These are phyloP conservation scores for Geranium incanum DNA, from an alignment of 441 rosid species.

Conservation along the genomic window DNA sequence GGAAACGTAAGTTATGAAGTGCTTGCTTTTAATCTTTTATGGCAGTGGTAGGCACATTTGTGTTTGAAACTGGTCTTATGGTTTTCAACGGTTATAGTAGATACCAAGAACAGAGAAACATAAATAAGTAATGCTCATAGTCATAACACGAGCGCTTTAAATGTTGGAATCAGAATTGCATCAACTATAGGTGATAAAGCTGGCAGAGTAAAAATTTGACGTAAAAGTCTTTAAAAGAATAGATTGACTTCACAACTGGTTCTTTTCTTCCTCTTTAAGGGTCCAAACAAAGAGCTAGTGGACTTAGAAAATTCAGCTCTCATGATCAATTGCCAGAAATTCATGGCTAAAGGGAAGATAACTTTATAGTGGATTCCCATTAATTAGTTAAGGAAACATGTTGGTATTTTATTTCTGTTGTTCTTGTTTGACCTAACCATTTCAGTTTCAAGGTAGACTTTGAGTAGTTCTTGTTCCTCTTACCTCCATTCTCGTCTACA, in stretches of 20 bases:
- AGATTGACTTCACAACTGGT: not conserved
- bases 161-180: not conserved
- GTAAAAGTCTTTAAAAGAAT: conserved; percentile 2
- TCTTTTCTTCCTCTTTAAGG: conserved; percentile 1
- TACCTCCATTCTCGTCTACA: not conserved
- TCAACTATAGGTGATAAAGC: not conserved
- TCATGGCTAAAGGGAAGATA: not conserved
- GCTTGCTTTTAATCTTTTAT: not conserved
- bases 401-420: not conserved
- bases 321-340: not conserved
- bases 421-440: not conserved
- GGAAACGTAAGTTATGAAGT: not conserved
- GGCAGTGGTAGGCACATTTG: not conserved
- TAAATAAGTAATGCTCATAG: not conserved
- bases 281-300: not conserved
- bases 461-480: not conserved
- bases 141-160: not conserved
- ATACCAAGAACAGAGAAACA: not conserved
- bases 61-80: not conserved
- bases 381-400: not conserved
- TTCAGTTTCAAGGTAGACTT: not conserved
- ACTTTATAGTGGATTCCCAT: not conserved
- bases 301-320: not conserved
- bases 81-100: not conserved
- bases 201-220: not conserved